Conservation (phyloP, 305 asterid genomes). For the Solanum hybrid region DNA sequence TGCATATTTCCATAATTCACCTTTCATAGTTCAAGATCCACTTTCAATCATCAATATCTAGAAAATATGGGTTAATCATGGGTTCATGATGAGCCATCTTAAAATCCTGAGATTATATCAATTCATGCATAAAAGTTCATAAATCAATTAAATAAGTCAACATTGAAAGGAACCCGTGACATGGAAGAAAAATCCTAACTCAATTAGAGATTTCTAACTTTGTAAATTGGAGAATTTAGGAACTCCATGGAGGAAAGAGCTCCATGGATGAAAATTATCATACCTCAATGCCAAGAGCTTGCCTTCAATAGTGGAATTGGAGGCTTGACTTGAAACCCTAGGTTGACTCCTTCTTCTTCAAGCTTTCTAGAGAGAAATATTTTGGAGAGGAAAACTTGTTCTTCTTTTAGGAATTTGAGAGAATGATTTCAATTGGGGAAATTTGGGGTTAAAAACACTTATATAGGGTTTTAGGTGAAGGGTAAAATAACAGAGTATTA, state of each 20-base stretch:
- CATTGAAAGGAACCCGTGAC: neutral
- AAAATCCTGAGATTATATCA: neutral
- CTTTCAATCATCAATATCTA: neutral
- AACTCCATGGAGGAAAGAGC: neutral
- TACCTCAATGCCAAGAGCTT: neutral
- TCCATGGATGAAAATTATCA: neutral
- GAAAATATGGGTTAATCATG: neutral
- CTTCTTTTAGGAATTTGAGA: neutral
- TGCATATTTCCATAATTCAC: neutral
- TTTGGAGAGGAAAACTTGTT: neutral
- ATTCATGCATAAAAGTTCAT: neutral
- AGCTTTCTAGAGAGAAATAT: neutral
- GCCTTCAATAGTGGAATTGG: neutral
- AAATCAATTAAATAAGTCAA: neutral
- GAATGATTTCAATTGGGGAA: neutral
- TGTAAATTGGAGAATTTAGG: neutral
- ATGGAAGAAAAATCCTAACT: neutral
- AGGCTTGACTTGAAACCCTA: neutral
- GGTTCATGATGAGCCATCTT: neutral
- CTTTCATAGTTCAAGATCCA: neutral
- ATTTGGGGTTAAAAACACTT: neutral
- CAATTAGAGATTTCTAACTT: neutral
- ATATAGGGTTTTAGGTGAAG: neutral
- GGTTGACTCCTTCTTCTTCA: neutral
- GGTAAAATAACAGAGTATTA: neutral